Base-by-base conservation (phyloP, 2,329 filamentous ascomycete genomes). In the Fusarium redolens region DNA sequence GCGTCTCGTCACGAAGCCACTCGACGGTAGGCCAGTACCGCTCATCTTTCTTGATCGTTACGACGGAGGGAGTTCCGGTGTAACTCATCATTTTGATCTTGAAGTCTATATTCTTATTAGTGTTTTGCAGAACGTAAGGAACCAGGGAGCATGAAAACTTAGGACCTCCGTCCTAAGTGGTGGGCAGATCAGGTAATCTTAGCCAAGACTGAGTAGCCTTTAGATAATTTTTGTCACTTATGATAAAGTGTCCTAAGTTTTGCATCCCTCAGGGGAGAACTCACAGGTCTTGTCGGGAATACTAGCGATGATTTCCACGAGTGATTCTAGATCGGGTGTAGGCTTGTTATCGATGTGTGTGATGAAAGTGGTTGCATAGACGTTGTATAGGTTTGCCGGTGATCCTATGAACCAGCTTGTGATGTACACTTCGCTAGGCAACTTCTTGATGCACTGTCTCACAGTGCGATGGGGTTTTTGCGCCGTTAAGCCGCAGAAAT, bases 1-100 rank as follows among this genome's bases (percentile, higher is more conserved):
- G 88, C 4, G 82, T 81, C 9, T 83, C 78, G 72, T 92, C 90
- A 77, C 91, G 91, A 81, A 90, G 87, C 86, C 90, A 92, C 77
- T 92, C 91, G 78, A 90, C 88, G 1, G 90, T 92, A 0, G 91
- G 90, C 82, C 92, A 92, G 81, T 99, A 99, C 81, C 99, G 96
- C 80, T 99, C 95, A 77, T 98, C 98, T 88, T 98, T 98, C 90
- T 99, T 99, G 92, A 99, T 97, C 6, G 96, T 98, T 31, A 97
- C 93, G 14, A 99, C 95, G 93, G 96, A 99, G 7, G 96, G 96
- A 15, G 98, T 95, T 78, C 97, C 97, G 81, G 99, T 96, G 78
- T 98, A 99, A 0, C 96, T 98, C 82, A 98, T 94, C n/a, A 96
- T 94, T 81, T 95, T 95, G 56, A 99, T 87, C n/a, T 96, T 92